These are phyloP conservation scores for Blastobotrys raffinosifermentans DNA, from an alignment of 1,139 yeast species.

Conservation along the genomic window DNA sequence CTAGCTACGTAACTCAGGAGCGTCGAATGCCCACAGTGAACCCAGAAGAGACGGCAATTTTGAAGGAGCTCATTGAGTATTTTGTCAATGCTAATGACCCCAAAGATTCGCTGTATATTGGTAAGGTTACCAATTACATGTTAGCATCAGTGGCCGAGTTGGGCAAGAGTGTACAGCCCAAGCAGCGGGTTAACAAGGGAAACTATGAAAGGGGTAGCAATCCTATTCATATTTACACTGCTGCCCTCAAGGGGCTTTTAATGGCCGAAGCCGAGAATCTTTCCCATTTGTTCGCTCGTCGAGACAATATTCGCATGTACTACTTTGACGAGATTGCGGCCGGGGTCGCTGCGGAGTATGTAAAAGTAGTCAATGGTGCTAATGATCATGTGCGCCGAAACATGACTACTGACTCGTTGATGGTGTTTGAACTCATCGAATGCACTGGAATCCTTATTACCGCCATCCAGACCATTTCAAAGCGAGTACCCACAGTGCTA, in stretches of 20 bases:
- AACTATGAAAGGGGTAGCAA: conserved; percentile 59
- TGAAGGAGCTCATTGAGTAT: conserved; percentile 18
- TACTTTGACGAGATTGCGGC: conserved; percentile 38
- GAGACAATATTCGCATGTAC: conserved; percentile 11
- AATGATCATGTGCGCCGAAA: conserved; percentile 23
- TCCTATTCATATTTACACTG: conserved; percentile 52
- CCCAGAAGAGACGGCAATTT: conserved; percentile 11
- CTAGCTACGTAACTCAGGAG: conserved; percentile 14
- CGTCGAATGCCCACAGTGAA: conserved; percentile 20
- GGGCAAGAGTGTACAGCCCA: conserved; percentile 42
- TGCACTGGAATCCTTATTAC: conserved; percentile 19
- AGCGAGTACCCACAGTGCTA: conserved; percentile 20
- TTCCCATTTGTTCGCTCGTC: conserved; percentile 17
- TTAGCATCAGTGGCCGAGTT: conserved; percentile 39
- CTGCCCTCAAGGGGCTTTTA: conserved; percentile 46
- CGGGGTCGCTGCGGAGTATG: conserved; percentile 34
- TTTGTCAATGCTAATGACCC: conserved; percentile 34
- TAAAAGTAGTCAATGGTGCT: conserved; percentile 32
- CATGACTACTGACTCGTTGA: conserved; percentile 22
- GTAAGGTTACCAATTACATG: conserved; percentile 44
- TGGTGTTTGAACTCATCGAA: conserved; percentile 27
- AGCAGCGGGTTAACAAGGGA: conserved; percentile 27
- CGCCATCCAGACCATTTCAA: conserved; percentile 14
- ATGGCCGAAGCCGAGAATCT: conserved; percentile 20
- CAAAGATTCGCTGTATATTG: conserved; percentile 42